Evolutionary conservation across 768 basidiomycete species (phyloP), one percentile per base, ranked within the genome.

Genomic region (Suillus occidentalis): DNA sequence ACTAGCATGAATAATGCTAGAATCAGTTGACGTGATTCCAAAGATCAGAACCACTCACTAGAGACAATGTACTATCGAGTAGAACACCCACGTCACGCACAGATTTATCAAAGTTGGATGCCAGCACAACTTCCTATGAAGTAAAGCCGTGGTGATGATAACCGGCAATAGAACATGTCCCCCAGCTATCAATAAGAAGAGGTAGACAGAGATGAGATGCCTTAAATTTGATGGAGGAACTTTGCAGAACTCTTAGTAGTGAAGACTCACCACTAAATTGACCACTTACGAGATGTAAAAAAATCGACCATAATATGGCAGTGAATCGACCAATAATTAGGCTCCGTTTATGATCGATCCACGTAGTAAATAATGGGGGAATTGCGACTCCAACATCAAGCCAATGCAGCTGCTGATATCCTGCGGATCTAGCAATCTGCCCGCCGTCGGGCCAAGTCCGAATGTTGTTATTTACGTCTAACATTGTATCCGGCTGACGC

Each of bases 41-140:
- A 22, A 36, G 45, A 12, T 40, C 40, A 36, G 14, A 14, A n/a
- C 50, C 39, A 75, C 87, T 75, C 66, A 87, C 87, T 81, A 70
- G 22, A 88, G 65, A 68, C 79, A 82, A 69, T 82, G 84, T 39
- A 80, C 75, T 63, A 87, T 70, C 6, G 87, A 87, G 68, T 82
- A 86, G 49, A 87, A 67, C 12, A 83, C 79, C 85, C 85, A 85
- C 55, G 82, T 79, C n/a, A 83, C 61, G 63, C 85, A 87, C 66
- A 87, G 83, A 65, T 88, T 88, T 65, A 87, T 72, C 68, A 87
- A 78, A 1, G 82, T 82, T 1, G 85, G 83, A 61, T 83, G 84
- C 62, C 83, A 81, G 43, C 76, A 72, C 34, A 81, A 71, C 50
- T 76, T 79, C 68, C 77, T 82, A 60, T 79, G 81, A 28, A 81